Evolutionary conservation across 2,329 filamentous ascomycete species (phyloP), one percentile per base, ranked within the genome.

Genomic region (Diplodia seriata): DNA sequence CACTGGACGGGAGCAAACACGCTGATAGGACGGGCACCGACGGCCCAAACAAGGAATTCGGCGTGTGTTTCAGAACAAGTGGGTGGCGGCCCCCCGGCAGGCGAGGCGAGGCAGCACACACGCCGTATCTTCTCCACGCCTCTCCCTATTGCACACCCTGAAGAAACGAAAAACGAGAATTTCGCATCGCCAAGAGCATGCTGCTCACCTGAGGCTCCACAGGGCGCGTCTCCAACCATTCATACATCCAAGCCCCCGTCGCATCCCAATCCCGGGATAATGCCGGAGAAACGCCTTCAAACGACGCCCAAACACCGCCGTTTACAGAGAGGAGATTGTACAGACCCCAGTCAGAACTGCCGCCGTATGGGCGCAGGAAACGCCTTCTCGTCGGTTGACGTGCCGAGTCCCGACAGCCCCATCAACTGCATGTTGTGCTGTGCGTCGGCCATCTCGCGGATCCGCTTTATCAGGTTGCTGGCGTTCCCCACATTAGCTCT

Each of bases 391-490:
- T 15, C 51, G 29, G 20, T 33, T 14, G 63, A 33, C 23, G 43
- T 43, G 14, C 64, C 40, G 31, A 54, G n/a, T n/a, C 53, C 54
- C 15, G 43, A 8, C 47, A 68, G n/a, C 7, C 66, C 66, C 66
- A 68, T 55, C 29, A 63, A 20, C 20, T 63, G 56, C 66, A 56
- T 2, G 15, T 53, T 64, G 23, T 74, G 71, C 50, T 72, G 71
- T 7, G 71, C 71, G 50, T 79, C 79, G 18, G 77, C 76, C 76
- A 81, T 76, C 43, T 80, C 79, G 18, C 81, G 77, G 33, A 85
- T 82, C 50, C 76, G 78, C 70, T 82, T 82, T 74, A 84, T 81
- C 51, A 85, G 72, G 67, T 82, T 78, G 67, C 79, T 80, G 40
- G 5, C 1, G 43, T 14, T 18, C 20, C 20, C 20, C 47, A 20